Conservation (phyloP, 148 eudicot species). For the Dianthus caryophyllus region DNA sequence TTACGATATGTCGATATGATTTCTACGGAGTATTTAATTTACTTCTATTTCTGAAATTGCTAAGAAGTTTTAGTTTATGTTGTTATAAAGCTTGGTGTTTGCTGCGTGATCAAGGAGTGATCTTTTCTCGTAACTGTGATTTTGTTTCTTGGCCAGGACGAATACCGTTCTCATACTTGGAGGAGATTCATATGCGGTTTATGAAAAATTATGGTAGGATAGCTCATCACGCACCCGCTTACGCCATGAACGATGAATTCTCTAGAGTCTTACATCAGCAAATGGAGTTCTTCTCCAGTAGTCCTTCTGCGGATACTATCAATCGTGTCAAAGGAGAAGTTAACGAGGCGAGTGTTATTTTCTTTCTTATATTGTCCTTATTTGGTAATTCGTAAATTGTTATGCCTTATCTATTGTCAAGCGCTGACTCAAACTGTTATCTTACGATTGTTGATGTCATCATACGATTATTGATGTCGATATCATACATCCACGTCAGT, state of each 20-base stretch:
- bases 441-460: not conserved
- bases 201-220: conserved; percentile 93
- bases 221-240: conserved; percentile 84
- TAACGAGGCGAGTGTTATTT: conserved; percentile 63
- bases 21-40: not conserved
- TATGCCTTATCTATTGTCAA: not conserved
- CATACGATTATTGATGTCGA: not conserved
- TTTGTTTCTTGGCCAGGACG: conserved; percentile 50
- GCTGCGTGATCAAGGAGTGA: not conserved
- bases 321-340: conserved; percentile 97
- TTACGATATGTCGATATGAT: not conserved
- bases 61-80: not conserved
- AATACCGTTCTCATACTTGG: conserved; percentile 91
- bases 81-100: not conserved
- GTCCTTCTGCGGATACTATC: conserved; percentile 84
- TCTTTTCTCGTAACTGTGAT: conserved; percentile 1
- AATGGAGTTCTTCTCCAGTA: conserved; percentile 81
- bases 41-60: not conserved
- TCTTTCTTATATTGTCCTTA: not conserved
- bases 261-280: conserved; percentile 80
- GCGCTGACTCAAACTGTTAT: not conserved
- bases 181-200: conserved; percentile 95
- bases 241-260: conserved; percentile 88
- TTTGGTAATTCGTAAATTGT: not conserved
- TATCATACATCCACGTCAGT: not conserved